Percentiles rank a stretch among this genome's conserved stretches.
phyloP scores from a whole-genome alignment of 2,329 filamentous ascomycete species.

The Verticillium longisporum region DNA sequence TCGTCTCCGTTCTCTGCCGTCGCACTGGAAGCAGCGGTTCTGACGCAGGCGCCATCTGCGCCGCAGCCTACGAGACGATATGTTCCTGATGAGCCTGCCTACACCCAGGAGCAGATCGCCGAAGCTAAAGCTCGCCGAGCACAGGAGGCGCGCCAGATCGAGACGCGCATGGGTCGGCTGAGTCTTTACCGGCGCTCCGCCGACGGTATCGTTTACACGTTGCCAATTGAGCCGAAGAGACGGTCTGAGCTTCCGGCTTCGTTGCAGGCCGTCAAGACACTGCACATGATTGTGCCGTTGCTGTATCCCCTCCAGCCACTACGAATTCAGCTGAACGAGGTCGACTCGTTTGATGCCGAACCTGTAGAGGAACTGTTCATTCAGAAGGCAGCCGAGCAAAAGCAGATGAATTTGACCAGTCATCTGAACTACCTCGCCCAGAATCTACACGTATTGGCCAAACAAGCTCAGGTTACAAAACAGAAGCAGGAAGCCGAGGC shows the following conservation, averaged over 20 bases:
- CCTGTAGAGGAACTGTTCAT: conserved; percentile 60
- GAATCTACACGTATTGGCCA: conserved; percentile 62
- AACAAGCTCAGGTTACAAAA: conserved; percentile 31
- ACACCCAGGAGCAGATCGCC: conserved; percentile 51
- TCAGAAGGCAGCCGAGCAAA: conserved; percentile 47
- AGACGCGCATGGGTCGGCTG: conserved; percentile 65
- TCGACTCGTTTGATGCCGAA: conserved; percentile 52
- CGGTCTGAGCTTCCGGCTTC: conserved; percentile 51
- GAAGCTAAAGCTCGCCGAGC: conserved; percentile 58
- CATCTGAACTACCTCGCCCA: conserved; percentile 69
- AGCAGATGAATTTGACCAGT: conserved; percentile 59
- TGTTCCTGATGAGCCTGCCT: conserved; percentile 36
- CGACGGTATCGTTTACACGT: conserved; percentile 63
- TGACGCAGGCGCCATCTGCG: background rate
- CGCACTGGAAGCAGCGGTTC: background rate
- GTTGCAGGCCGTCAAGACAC: conserved; percentile 54
- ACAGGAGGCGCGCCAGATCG: conserved; percentile 63
- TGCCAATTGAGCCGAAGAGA: conserved; percentile 63
- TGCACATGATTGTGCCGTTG: conserved; percentile 63
- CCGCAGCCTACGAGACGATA: conserved; percentile 20
- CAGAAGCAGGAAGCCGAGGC: conserved; percentile 13
- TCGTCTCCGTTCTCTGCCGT: background rate
- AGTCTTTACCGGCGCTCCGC: conserved; percentile 60
- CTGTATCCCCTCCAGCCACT: conserved; percentile 67
- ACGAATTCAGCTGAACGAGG: conserved; percentile 58